phyloP scores from a whole-genome alignment of 179 eudicot genomes.

The Silene coronaria region DNA sequence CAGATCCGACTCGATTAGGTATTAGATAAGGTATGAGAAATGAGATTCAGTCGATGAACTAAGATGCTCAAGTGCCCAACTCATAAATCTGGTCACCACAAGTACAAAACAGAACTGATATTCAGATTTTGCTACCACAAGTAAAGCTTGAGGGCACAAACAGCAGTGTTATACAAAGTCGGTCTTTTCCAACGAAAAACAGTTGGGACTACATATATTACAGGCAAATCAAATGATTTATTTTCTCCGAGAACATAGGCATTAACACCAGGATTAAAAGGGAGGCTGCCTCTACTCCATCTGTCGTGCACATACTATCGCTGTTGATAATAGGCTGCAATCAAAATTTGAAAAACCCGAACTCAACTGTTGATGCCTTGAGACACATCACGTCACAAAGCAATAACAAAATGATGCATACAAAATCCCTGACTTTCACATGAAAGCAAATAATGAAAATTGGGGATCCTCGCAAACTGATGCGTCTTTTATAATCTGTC shows the following conservation, averaged over 20 bases:
- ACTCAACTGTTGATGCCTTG: not conserved
- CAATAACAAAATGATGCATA: not conserved
- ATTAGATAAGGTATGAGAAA: not conserved
- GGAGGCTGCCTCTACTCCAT: not conserved
- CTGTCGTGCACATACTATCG: not conserved
- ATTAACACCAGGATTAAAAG: not conserved
- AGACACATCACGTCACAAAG: not conserved
- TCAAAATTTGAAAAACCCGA: not conserved
- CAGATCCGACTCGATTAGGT: too few species aligned
- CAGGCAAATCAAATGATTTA: conserved; percentile 10
- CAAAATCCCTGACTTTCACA: conserved; percentile 2
- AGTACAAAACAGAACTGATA: not conserved
- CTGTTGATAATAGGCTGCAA: not conserved
- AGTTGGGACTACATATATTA: conserved; percentile 3
- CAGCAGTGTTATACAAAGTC: conserved; percentile 6
- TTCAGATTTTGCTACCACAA: not conserved
- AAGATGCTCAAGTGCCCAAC: not conserved
- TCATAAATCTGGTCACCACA: not conserved
- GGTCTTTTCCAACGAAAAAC: not conserved
- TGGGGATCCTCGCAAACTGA: conserved; percentile 11
- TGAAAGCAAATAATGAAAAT: conserved; percentile 10
- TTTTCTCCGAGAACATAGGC: not conserved
- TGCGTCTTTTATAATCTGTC: conserved; percentile 25
- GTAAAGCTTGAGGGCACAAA: not conserved
- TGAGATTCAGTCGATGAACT: not conserved